Conservation (phyloP, 352 stramenopile species). For the Globisporangium paroecandrum region DNA sequence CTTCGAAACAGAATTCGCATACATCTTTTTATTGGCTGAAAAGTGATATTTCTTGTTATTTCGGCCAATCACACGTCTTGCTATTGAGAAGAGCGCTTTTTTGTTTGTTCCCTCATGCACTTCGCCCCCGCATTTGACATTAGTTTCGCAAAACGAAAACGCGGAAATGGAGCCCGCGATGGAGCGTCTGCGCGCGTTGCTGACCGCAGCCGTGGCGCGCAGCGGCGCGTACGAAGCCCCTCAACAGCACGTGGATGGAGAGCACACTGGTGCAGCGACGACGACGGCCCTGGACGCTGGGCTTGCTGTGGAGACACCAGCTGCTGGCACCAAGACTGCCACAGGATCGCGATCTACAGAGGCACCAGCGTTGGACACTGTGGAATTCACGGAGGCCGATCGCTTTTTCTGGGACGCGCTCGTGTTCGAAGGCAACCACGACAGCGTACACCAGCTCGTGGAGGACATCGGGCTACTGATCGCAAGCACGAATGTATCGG, state of each 20-base stretch:
- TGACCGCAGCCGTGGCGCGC: conserved; percentile 35
- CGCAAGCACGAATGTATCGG: conserved; percentile 43
- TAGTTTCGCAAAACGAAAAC: conserved; percentile 15
- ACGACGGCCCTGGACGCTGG: not conserved
- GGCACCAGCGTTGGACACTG: conserved; percentile 17
- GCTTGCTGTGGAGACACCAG: not conserved
- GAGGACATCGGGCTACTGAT: conserved; percentile 59
- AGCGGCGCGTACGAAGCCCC: conserved; percentile 13
- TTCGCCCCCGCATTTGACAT: not conserved
- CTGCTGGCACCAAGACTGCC: conserved; percentile 2
- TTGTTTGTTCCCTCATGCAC: not conserved
- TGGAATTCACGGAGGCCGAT: conserved; percentile 34
- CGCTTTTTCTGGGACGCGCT: conserved; percentile 51
- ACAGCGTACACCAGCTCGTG: conserved; percentile 19
- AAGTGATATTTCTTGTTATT: not conserved
- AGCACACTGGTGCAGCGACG: not conserved
- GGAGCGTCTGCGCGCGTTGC: conserved; percentile 40
- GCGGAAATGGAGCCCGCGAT: conserved; percentile 35
- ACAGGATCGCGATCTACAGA: conserved; percentile 9
- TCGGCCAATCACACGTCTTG: not conserved
- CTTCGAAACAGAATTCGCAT: not conserved
- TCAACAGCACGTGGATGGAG: not conserved
- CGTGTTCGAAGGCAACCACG: conserved; percentile 18
- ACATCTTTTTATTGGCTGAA: not conserved
- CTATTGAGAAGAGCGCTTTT: not conserved